Conservation (phyloP, 768 basidiomycete species). For the Mrakia hoshinonis region DNA sequence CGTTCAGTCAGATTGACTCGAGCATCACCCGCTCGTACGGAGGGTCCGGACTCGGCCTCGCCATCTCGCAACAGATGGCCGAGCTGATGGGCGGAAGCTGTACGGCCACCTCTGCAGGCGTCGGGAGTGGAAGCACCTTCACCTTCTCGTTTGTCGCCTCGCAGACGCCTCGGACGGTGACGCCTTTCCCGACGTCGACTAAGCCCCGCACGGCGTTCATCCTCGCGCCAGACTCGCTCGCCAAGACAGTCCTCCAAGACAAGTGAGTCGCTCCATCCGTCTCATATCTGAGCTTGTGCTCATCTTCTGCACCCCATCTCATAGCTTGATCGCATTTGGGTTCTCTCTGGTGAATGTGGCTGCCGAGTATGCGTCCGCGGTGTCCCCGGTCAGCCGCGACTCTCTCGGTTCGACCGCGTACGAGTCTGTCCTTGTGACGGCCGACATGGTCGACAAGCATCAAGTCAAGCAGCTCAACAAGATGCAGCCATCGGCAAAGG, state of each 20-base stretch:
- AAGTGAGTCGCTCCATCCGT: not conserved
- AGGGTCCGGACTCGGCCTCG: constrained; percentile 20
- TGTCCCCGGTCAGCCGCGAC: too few relatives aligned
- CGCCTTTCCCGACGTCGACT: not conserved
- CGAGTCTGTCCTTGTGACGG: not conserved
- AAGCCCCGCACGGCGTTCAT: not conserved
- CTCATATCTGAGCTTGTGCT: not conserved
- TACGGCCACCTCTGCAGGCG: not conserved
- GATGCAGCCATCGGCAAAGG: not conserved
- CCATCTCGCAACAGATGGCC: constrained; percentile 18
- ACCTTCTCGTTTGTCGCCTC: constrained; percentile 16
- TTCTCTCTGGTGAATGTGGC: too few relatives aligned
- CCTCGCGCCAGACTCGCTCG: not conserved
- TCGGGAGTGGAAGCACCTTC: constrained; percentile 14
- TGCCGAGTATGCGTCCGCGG: too few relatives aligned
- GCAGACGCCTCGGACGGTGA: not conserved
- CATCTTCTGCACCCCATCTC: too few relatives aligned
- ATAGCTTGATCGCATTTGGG: too few relatives aligned
- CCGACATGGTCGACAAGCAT: not conserved
- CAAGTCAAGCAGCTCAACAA: not conserved
- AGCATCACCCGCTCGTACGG: constrained; percentile 21
- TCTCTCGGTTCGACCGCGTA: too few relatives aligned
- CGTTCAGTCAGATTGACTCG: constrained; percentile 26
- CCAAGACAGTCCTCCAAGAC: not conserved
- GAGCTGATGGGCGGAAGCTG: constrained; percentile 13